Percentiles rank a stretch among this genome's conserved stretches.
phyloP scores from a whole-genome alignment of 1,139 yeast genomes.

The Kluyveromyces sp. region DNA sequence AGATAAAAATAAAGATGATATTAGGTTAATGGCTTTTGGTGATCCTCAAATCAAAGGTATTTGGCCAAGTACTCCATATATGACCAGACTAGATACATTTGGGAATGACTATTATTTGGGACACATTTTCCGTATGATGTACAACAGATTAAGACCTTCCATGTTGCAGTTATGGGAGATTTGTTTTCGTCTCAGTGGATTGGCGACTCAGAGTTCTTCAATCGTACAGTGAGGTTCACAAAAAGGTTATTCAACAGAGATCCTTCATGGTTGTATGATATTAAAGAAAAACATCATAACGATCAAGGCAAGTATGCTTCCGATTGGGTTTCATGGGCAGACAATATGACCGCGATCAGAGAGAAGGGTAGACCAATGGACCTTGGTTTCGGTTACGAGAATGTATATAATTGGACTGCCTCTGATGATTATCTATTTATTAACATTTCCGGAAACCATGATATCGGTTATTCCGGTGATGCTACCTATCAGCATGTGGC shows the following conservation, averaged over 20 bases:
- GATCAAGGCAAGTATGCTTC: constrained; percentile 20
- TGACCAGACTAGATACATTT: constrained; percentile 69
- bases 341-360: constrained; percentile 28
- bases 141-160: constrained; percentile 59
- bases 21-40: constrained; percentile 73
- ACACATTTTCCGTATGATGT: constrained; percentile 67
- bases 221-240: constrained; percentile 65
- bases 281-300: constrained; percentile 16
- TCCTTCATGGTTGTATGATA: constrained; percentile 12
- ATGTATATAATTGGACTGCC: constrained; percentile 60
- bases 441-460: constrained; percentile 91
- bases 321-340: constrained; percentile 42
- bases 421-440: constrained; percentile 43
- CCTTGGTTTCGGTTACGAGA: constrained; percentile 45
- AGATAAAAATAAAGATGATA: constrained; percentile 32
- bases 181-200: constrained; percentile 96
- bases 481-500: constrained; percentile 87
- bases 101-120: constrained; percentile 88
- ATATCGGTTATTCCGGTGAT: constrained; percentile 92
- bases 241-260: constrained; percentile 45
- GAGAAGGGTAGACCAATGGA: constrained; percentile 33
- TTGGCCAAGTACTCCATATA: constrained; percentile 62
- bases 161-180: constrained; percentile 89
- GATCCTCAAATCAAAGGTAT: constrained; percentile 95
- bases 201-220: constrained; percentile 71